A percentile compares a stretch with the other conserved stretches of the same genome.
Conservation (phyloP, 768 basidiomycete species). For the Serendipita indica region DNA sequence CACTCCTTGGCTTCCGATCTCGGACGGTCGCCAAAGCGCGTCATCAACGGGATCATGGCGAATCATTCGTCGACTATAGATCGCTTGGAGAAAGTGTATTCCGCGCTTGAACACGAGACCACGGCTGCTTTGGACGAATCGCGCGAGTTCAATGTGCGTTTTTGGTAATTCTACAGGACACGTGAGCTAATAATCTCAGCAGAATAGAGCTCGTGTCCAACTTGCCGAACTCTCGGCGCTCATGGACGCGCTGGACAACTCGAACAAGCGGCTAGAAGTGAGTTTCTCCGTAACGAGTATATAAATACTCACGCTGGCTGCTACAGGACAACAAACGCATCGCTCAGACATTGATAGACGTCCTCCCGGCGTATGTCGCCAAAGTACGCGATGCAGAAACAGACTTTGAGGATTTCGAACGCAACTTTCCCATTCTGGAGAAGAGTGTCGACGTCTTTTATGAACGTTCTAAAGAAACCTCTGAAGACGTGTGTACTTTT, state of each 20-base stretch:
- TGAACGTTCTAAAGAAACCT: not conserved
- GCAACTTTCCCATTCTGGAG: constrained; percentile 1
- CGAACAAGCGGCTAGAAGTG: constrained; percentile 1
- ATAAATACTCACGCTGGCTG: not conserved
- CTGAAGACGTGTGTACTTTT: not conserved
- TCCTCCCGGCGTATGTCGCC: constrained; percentile 5
- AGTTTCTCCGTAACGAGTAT: not conserved
- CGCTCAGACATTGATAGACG: not conserved
- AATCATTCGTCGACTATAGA: not conserved
- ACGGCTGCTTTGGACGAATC: no score
- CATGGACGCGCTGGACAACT: not conserved
- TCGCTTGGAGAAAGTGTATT: not conserved
- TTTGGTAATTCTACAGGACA: no score
- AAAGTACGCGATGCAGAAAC: constrained; percentile 10
- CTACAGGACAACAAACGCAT: constrained; percentile 5
- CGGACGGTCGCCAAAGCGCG: not conserved
- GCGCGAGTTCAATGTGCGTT: no score
- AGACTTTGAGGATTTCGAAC: constrained; percentile 11
- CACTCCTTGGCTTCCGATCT: no score
- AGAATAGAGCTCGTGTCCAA: not conserved
- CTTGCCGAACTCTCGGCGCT: not conserved
- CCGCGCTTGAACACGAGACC: no score
- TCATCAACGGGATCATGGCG: not conserved
- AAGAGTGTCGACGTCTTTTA: constrained; percentile 1
- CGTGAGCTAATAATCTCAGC: not conserved